Evolutionary conservation across 768 basidiomycete genomes (phyloP), one percentile per base, ranked within the genome.

Genomic region (Kwoniella bestiolae): DNA sequence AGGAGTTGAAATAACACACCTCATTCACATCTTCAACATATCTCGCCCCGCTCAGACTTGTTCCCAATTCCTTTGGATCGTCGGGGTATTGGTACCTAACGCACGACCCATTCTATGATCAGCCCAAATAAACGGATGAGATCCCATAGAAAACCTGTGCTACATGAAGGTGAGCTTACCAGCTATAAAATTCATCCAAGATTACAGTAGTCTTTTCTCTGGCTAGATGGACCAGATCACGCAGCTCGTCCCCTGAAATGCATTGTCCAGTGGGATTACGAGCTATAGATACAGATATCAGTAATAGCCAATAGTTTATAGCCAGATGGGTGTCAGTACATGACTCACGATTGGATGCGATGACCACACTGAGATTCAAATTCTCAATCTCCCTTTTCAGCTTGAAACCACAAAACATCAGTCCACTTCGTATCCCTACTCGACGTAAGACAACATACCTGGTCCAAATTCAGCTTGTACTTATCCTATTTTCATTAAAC

Each of bases 191-290:
- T 89, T 94, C 76, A 63, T 79, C 69, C 2, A 69, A 44, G 21
- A 71, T 65, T 45, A 95, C 71, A 3, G 94, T 96, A 3, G 90
- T 91, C 12, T 88, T 87, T 70, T 94, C 89, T 56, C 86, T 85
- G 46, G 88, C 85, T 49, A 94, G 82, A 14, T 84, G 75, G 11
- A 94, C 91, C 16, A 97, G 86, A 51, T 91, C 87, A 72, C 89
- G 86, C 57, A 97, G 86, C 7, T 94, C 90, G 14, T 90, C 84
- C 3, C 91, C 92, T 68, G 85, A 85, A 68, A 87, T 86, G 59
- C 89, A 87, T 79, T 95, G 94, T n/a, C 94, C 93, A 1, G 94
- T 96, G 3, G 94, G 94, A 78, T 96, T 97, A 59, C 94, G 88
- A n/a, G 94, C 74, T 76, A 50, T 23, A 25, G 47, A 16, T 3